Evolutionary conservation across 2,329 filamentous ascomycete genomes (phyloP), one percentile per base, ranked within the genome.

Genomic region (Penicillium sp.): DNA sequence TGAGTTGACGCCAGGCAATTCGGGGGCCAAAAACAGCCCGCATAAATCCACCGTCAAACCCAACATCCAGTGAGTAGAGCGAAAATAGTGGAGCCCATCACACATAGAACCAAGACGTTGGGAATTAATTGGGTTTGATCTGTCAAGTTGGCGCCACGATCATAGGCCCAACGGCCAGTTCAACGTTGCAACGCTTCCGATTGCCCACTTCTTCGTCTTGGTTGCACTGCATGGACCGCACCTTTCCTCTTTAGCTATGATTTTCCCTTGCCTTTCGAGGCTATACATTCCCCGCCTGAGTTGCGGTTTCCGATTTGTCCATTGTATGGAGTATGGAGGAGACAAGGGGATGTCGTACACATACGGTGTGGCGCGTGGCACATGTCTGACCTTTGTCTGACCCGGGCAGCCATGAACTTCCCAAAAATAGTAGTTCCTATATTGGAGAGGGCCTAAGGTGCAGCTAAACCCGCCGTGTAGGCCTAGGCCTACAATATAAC

Each of bases 91-190:
- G 37, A 50, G 33, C 22, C 22, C 10, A 4, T 36, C 17, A 35
- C 16, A 6, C 30, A 30, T 19, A 44, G 31, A 50, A 36, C 19
- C 28, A 45, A 35, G 41, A 19, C 35, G 31, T 36, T 46, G 40
- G 48, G 28, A 55, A 52, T 42, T 56, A 55, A 52, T 42, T 56
- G 42, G 42, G 28, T 41, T 46, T 56, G 35, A 56, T 56, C 53
- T 53, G 36, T 52, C 53, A 55, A 28, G 28, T 36, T 37, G 36
- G 41, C 42, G 28, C 52, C 28, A 54, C 31, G 37, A 50, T 52
- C 49, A 47, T 47, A 51, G 41, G 53, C 11, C 25, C 48, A 47
- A 53, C 48, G 53, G 28, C 10, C 6, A 50, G 17, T 17, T 30
- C 26, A 52, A 33, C 33, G 53, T 46, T 50, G 33, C 47, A 55